Conservation (phyloP, 129 eudicot species). For the Flaveria robusta region DNA sequence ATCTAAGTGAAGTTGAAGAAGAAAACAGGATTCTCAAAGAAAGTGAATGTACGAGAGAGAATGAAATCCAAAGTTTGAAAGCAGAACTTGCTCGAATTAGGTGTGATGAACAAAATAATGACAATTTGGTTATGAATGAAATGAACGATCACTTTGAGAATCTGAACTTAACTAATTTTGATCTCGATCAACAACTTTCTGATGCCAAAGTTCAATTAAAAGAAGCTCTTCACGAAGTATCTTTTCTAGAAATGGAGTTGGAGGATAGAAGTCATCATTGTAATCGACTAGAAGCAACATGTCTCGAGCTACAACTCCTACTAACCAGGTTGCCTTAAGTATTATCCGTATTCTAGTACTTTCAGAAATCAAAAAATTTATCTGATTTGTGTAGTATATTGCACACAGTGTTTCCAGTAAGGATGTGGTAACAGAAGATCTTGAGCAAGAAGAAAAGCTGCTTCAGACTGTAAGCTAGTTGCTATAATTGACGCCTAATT, state of each 20-base stretch:
- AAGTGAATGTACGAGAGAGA: slow-evolving; percentile 45
- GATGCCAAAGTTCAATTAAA: slow-evolving; percentile 49
- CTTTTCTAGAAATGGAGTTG: slow-evolving; percentile 74
- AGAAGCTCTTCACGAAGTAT: slow-evolving; percentile 54
- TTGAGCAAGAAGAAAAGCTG: slow-evolving; percentile 41
- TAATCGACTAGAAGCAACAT: slow-evolving; percentile 71
- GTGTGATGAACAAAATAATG: slow-evolving; percentile 22
- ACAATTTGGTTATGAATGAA: slow-evolving; percentile 43
- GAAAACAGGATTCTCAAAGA: slow-evolving; percentile 71
- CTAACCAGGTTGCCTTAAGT: slow-evolving; percentile 58
- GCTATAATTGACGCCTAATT: slow-evolving; percentile 14
- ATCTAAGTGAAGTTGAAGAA: slow-evolving; percentile 56
- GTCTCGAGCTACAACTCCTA: slow-evolving; percentile 84
- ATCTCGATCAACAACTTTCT: slow-evolving; percentile 72
- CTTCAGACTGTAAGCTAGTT: slow-evolving; percentile 58
- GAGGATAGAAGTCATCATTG: slow-evolving; percentile 60
- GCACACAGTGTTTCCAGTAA: slow-evolving; percentile 46
- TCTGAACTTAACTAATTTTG: slow-evolving; percentile 61
- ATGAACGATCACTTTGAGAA: slow-evolving; percentile 64
- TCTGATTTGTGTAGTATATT: slow-evolving; percentile 23
- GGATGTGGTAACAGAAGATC: slow-evolving; percentile 32
- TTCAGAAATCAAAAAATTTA: background rate
- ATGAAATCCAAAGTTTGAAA: slow-evolving; percentile 41
- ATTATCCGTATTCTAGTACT: background rate
- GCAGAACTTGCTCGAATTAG: slow-evolving; percentile 38